Evolutionary conservation across 2,329 filamentous ascomycete genomes (phyloP).

Genomic region (Corinectria fuckeliana): DNA sequence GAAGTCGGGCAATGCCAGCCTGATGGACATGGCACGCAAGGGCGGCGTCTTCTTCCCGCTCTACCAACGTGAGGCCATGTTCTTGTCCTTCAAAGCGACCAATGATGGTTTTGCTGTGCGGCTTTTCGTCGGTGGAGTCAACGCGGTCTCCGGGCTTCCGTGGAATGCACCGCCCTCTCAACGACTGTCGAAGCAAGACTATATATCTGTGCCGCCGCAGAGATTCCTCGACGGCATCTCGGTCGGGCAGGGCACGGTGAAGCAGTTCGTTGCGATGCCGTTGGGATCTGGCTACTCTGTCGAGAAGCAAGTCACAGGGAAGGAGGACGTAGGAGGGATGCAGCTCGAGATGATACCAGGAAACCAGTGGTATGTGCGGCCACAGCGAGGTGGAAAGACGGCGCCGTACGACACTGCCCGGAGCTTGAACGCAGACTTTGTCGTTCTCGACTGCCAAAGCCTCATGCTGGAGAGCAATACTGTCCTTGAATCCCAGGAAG

Average conservation of each 20-base stretch:
- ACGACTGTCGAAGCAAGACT: conserved; percentile 11
- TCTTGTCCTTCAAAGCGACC: conserved; percentile 8
- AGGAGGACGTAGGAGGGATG: conserved; percentile 7
- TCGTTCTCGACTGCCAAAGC: too few species aligned
- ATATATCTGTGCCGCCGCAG: conserved; percentile 10
- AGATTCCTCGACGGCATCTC: conserved; percentile 18
- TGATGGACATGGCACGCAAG: conserved; percentile 14
- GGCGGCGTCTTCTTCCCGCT: conserved; percentile 20
- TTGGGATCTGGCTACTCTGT: conserved; percentile 18
- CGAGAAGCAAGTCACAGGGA: conserved; percentile 17
- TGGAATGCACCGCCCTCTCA: neutral
- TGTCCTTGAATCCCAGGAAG: too few species aligned
- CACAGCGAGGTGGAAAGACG: too few species aligned
- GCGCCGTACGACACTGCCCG: too few species aligned
- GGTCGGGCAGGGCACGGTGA: neutral
- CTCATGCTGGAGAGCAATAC: too few species aligned
- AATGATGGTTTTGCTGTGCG: conserved; percentile 10
- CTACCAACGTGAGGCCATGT: conserved; percentile 20
- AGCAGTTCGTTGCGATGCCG: conserved; percentile 20
- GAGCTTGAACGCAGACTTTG: neutral
- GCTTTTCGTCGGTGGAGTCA: conserved; percentile 9
- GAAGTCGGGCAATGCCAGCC: conserved; percentile 6
- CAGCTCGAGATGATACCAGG: conserved; percentile 15
- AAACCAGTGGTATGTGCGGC: neutral
- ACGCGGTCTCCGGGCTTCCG: conserved; percentile 10